These are phyloP conservation scores for Bimuria novae-zelandiae DNA, from an alignment of 2,329 filamentous ascomycete species.

Conservation along the genomic window DNA sequence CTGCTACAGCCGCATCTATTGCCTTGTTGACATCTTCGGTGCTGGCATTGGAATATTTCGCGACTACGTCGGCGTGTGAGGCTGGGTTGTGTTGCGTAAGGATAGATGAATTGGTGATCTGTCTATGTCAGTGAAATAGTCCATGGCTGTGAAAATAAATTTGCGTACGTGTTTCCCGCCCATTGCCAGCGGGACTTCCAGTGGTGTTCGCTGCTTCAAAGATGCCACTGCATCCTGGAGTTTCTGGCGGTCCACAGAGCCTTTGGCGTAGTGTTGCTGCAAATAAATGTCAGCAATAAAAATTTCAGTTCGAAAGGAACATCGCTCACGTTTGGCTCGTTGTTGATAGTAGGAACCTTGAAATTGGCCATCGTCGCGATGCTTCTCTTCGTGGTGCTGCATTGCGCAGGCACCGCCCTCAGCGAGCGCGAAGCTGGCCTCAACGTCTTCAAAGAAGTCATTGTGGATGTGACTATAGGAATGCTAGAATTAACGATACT, in stretches of 20 bases:
- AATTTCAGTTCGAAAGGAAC: neutral
- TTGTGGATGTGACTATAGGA: constrained; percentile 17
- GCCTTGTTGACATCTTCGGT: constrained; percentile 75
- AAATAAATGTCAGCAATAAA: neutral
- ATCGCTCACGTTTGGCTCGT: constrained; percentile 87
- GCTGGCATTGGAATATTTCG: constrained; percentile 83
- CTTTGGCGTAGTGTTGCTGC: constrained; percentile 88
- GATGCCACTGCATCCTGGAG: constrained; percentile 74
- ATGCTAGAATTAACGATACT: neutral
- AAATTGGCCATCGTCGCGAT: constrained; percentile 75
- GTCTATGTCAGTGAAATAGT: constrained; percentile 18
- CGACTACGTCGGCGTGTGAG: constrained; percentile 75
- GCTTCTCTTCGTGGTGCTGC: constrained; percentile 35
- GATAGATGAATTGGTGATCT: constrained; percentile 70
- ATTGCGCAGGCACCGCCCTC: constrained; percentile 22
- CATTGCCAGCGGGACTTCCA: constrained; percentile 82
- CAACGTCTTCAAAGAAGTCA: constrained; percentile 41
- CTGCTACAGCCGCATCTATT: constrained; percentile 83
- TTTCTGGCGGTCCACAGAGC: constrained; percentile 75
- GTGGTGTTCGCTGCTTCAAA: constrained; percentile 69
- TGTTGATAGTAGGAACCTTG: constrained; percentile 82
- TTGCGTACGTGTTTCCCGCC: constrained; percentile 75
- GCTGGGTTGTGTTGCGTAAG: constrained; percentile 81
- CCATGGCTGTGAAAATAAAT: neutral
- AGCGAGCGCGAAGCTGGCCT: constrained; percentile 34